Conservation (phyloP, 2,329 filamentous ascomycete species). For the Epichloe gansuensis region DNA sequence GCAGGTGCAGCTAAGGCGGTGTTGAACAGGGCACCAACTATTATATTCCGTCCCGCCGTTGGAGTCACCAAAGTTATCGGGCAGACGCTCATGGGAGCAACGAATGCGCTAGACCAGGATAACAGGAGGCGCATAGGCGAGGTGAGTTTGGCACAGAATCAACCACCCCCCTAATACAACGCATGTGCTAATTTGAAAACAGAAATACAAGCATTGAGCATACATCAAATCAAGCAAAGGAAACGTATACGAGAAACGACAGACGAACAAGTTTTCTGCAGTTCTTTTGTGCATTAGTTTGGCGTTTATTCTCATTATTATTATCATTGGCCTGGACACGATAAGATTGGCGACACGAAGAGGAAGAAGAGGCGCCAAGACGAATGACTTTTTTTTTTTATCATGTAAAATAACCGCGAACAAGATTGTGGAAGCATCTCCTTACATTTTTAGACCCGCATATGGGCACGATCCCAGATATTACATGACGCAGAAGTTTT, state of each 20-base stretch:
- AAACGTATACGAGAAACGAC: neutral
- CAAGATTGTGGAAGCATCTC: neutral
- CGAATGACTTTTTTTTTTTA: neutral
- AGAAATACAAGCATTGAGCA: slow-evolving; percentile 39
- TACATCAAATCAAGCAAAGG: neutral
- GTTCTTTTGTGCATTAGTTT: slow-evolving; percentile 2
- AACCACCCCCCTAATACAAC: too few relatives aligned
- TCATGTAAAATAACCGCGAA: neutral
- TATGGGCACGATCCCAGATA: neutral
- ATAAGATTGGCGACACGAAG: neutral
- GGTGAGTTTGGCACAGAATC: slow-evolving; percentile 41
- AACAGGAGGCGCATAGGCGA: slow-evolving; percentile 75
- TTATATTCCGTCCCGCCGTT: slow-evolving; percentile 81
- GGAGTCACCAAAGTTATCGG: slow-evolving; percentile 81
- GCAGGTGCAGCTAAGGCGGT: slow-evolving; percentile 70
- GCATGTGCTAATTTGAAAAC: slow-evolving; percentile 6
- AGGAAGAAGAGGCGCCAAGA: neutral
- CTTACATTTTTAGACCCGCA: neutral
- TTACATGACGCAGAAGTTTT: too few relatives aligned
- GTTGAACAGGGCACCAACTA: slow-evolving; percentile 72
- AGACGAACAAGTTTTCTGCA: neutral
- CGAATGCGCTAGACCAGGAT: slow-evolving; percentile 76
- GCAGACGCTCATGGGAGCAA: slow-evolving; percentile 81
- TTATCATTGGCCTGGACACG: neutral
- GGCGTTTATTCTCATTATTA: neutral